These are phyloP conservation scores for Fragaria ananassa DNA, from an alignment of 306 rosid species.

Conservation along the genomic window DNA sequence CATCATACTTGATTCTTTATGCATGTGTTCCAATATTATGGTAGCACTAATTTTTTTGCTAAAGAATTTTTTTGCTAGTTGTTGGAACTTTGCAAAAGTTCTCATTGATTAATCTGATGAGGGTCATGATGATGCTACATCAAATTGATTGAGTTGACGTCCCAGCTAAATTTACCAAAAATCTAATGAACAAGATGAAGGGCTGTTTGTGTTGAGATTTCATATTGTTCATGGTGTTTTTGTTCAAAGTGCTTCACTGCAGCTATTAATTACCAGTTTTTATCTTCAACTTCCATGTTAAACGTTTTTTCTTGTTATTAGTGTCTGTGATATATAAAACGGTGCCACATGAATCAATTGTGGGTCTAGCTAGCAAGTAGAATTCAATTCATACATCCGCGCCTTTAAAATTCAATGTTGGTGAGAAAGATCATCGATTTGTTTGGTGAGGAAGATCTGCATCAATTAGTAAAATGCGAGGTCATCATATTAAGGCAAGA, in stretches of 20 bases:
- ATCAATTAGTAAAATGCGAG: not conserved
- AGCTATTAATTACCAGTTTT: no score
- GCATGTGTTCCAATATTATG: constrained; percentile 6
- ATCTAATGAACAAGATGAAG: not conserved
- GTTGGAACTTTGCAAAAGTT: constrained; percentile 11
- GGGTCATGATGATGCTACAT: not conserved
- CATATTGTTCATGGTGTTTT: not conserved
- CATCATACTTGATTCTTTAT: constrained; percentile 34
- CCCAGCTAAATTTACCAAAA: not conserved
- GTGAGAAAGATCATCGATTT: not conserved
- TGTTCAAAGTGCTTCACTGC: not conserved
- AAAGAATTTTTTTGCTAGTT: not conserved
- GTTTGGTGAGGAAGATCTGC: constrained; percentile 2
- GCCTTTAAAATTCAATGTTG: constrained; percentile 8
- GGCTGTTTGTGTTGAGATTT: not conserved
- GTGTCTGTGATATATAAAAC: not conserved
- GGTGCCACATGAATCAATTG: not conserved
- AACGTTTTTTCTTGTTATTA: no score
- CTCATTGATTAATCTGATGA: not conserved
- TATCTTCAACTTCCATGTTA: not conserved
- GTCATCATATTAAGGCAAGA: not conserved
- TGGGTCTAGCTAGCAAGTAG: not conserved
- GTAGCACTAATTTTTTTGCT: constrained; percentile 2
- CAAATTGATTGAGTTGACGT: not conserved
- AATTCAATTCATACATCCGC: not conserved